These are phyloP conservation scores for Pleurotus platypus DNA, from an alignment of 768 basidiomycete species.

Conservation along the genomic window DNA sequence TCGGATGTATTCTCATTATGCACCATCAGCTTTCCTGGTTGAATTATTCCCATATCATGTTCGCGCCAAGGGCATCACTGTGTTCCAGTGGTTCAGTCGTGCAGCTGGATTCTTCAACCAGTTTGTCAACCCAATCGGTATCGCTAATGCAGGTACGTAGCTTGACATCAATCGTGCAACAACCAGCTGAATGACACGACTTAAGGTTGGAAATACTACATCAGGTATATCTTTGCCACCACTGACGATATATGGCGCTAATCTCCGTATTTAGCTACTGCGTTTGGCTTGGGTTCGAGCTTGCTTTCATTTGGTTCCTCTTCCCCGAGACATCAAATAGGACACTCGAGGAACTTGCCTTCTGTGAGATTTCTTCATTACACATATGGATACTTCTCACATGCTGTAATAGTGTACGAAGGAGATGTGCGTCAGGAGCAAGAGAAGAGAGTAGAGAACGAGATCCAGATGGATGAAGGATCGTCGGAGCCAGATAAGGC, in stretches of 20 bases:
- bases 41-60: conserved; percentile 65
- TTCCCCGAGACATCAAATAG: conserved; percentile 58
- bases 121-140: conserved; percentile 65
- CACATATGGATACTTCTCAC: too few relatives aligned
- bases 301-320: conserved; percentile 54
- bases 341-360: conserved; percentile 56
- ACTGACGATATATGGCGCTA: neutral
- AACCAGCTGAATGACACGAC: neutral
- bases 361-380: conserved; percentile 33
- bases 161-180: neutral
- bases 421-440: conserved; percentile 37
- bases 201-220: conserved; percentile 54
- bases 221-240: conserved; percentile 28
- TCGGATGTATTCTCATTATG: neutral
- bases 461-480: conserved; percentile 25
- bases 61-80: conserved; percentile 56
- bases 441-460: conserved; percentile 36
- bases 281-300: conserved; percentile 49
- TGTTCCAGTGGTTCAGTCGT: conserved; percentile 59
- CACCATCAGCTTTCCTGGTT: conserved; percentile 50
- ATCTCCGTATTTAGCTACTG: conserved; percentile 31
- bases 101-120: conserved; percentile 60
- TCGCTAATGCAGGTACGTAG: conserved; percentile 39
- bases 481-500: conserved; percentile 2
- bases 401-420: conserved; percentile 34